Percentiles rank a stretch among this genome's conserved stretches.
Conservation (phyloP, 78 protist genomes). For the Monocercomonoides exilis region DNA sequence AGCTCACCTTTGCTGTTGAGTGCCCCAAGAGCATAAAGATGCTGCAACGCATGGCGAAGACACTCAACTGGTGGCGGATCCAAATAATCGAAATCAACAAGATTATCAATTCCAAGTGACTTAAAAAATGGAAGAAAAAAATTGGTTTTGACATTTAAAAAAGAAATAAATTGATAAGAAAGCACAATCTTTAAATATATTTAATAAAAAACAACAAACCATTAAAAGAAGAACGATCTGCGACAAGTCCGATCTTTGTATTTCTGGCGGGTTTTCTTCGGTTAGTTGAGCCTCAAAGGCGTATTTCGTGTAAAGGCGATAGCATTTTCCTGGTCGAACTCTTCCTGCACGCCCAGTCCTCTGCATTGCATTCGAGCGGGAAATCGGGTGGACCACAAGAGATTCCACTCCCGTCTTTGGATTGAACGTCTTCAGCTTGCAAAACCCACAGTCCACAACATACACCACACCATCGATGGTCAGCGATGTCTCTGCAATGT, state of each 20-base stretch:
- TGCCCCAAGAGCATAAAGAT: constrained; percentile 67
- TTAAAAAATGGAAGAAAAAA: background rate
- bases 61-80: constrained; percentile 98
- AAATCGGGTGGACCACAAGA: constrained; percentile 84
- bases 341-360: constrained; percentile 95
- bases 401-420: constrained; percentile 90
- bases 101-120: constrained; percentile 87
- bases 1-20: constrained; percentile 89
- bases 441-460: constrained; percentile 91
- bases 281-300: constrained; percentile 62
- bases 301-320: constrained; percentile 85
- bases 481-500: constrained; percentile 95
- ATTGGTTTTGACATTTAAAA: too few species aligned
- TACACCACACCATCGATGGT: constrained; percentile 92
- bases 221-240: constrained; percentile 85
- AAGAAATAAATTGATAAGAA: too few species aligned
- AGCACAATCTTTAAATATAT: background rate
- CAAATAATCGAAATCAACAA: constrained; percentile 91
- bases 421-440: constrained; percentile 77
- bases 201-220: background rate
- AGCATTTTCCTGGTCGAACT: constrained; percentile 89
- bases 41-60: constrained; percentile 87
- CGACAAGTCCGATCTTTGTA: constrained; percentile 91
- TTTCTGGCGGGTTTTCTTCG: constrained; percentile 86
- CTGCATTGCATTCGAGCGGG: constrained; percentile 80